Conservation (phyloP, 768 basidiomycete species). For the Naganishia friedmannii region DNA sequence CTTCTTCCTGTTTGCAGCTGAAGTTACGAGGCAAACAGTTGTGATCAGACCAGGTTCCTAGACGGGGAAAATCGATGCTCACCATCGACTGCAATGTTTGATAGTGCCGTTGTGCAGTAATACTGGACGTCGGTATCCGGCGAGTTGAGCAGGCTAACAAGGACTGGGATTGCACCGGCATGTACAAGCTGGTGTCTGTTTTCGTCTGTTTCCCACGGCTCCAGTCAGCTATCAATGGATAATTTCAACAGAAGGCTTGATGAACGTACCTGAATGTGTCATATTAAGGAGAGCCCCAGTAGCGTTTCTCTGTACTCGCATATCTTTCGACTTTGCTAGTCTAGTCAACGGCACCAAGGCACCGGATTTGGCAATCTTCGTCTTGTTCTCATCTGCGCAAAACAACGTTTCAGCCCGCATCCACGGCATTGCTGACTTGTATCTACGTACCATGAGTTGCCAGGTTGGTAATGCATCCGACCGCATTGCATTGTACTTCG, state of each 20-base stretch:
- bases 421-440: no score
- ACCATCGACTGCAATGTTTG: slow-evolving; percentile 98
- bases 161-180: slow-evolving; percentile 95
- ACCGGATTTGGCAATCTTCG: slow-evolving; percentile 98
- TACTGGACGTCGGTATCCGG: slow-evolving; percentile 99
- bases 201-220: slow-evolving; percentile 64
- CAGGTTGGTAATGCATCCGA: slow-evolving; percentile 96
- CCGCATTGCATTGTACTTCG: slow-evolving; percentile 98
- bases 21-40: background rate
- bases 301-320: slow-evolving; percentile 98
- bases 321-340: slow-evolving; percentile 94
- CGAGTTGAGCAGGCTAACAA: slow-evolving; percentile 88
- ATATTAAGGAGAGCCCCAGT: slow-evolving; percentile 97
- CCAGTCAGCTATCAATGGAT: slow-evolving; percentile 1
- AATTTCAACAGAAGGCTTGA: background rate
- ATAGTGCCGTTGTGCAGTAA: slow-evolving; percentile 96
- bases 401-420: slow-evolving; percentile 5
- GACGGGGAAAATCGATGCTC: slow-evolving; percentile 33
- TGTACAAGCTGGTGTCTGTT: slow-evolving; percentile 97
- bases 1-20: slow-evolving; percentile 86
- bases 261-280: slow-evolving; percentile 88
- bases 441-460: slow-evolving; percentile 81
- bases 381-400: slow-evolving; percentile 93
- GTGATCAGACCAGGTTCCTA: background rate
- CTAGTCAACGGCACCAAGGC: slow-evolving; percentile 96